A percentile compares a stretch with the other conserved stretches of the same genome.
These are phyloP conservation scores for Pleurotus tuoliensis DNA, from an alignment of 768 basidiomycete genomes.

Conservation along the genomic window DNA sequence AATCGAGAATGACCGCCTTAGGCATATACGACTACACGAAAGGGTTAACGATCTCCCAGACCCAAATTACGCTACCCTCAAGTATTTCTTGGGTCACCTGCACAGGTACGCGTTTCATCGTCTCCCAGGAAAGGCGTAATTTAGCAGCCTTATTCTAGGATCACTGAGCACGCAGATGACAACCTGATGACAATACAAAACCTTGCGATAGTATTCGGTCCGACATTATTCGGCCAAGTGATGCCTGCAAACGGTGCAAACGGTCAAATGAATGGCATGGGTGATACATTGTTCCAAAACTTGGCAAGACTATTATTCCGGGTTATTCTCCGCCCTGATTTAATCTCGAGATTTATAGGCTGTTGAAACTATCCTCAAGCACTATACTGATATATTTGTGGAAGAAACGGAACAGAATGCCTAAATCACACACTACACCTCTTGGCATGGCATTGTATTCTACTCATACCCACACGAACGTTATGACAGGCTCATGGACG, in stretches of 20 bases:
- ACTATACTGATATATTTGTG: conserved; percentile 95
- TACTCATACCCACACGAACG: neutral
- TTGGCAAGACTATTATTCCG: conserved; percentile 36
- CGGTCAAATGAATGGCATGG: conserved; percentile 53
- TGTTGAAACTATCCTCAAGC: conserved; percentile 91
- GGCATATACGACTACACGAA: conserved; percentile 95
- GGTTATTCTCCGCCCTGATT: neutral
- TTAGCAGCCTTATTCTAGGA: conserved; percentile 36
- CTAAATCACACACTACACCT: neutral
- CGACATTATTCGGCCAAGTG: conserved; percentile 83
- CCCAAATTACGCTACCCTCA: conserved; percentile 96
- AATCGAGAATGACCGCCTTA: conserved; percentile 90
- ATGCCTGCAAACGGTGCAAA: conserved; percentile 38
- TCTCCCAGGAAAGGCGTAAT: neutral
- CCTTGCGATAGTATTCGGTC: conserved; percentile 94
- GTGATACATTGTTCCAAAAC: conserved; percentile 70
- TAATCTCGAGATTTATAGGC: conserved; percentile 49
- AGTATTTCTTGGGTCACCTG: conserved; percentile 92
- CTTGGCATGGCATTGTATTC: conserved; percentile 4
- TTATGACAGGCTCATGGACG: conserved; percentile 7
- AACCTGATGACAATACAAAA: conserved; percentile 95
- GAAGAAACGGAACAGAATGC: conserved; percentile 62
- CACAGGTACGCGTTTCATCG: conserved; percentile 58
- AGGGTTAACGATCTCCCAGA: conserved; percentile 97
- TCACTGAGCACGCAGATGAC: conserved; percentile 66